Conservation (phyloP, 768 basidiomycete species). For the Hericium rajendrae region DNA sequence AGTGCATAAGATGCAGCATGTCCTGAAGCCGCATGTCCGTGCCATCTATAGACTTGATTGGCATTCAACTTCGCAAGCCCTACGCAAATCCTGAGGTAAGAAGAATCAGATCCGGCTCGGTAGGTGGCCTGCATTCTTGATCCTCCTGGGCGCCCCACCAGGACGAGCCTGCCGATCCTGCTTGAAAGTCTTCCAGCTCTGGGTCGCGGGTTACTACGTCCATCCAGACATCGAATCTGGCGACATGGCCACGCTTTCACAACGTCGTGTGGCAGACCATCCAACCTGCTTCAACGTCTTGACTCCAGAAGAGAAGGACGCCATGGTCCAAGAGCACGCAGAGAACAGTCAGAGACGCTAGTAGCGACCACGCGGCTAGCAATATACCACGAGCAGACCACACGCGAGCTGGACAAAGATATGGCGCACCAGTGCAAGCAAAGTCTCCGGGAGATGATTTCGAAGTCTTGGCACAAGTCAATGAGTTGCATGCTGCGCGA, state of each 20-base stretch:
- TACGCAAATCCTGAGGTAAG: too few species aligned
- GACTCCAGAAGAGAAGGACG: neutral
- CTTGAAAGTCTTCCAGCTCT: constrained; percentile 7
- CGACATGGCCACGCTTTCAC: constrained; percentile 3
- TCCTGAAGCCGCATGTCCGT: constrained; percentile 7
- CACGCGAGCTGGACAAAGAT: constrained; percentile 4
- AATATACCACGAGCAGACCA: constrained; percentile 5
- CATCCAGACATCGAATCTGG: constrained; percentile 1
- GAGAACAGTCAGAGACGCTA: constrained; percentile 9
- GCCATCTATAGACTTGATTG: constrained; percentile 11
- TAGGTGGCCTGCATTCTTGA: too few species aligned
- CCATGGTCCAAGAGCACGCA: constrained; percentile 6
- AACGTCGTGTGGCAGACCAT: neutral
- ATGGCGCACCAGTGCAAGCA: constrained; percentile 7
- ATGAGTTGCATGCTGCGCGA: constrained; percentile 6
- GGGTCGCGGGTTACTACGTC: constrained; percentile 12
- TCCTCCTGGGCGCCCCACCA: too few species aligned
- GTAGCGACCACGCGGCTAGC: constrained; percentile 6
- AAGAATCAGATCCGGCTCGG: too few species aligned
- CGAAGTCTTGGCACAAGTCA: constrained; percentile 10
- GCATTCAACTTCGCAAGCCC: neutral
- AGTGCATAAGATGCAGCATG: neutral
- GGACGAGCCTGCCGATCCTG: too few species aligned
- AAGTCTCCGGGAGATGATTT: constrained; percentile 7
- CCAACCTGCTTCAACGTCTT: constrained; percentile 9